Base-by-base conservation (phyloP, 768 basidiomycete species). In the Coprinopsis marcescibilis region DNA sequence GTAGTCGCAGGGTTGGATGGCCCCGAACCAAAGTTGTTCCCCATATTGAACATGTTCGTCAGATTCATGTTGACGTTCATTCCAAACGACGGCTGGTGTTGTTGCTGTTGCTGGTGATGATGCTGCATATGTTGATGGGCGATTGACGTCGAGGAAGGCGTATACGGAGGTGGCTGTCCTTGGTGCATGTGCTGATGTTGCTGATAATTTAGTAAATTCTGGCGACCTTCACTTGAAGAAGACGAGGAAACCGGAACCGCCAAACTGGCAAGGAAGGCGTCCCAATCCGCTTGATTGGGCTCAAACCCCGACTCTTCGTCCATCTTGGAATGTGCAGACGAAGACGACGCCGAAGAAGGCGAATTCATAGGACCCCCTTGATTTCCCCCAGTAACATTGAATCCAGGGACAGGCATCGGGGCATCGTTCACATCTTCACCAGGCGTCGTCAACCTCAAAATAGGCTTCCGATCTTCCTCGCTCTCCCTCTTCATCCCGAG, bases 41-140 rank as follows among this genome's bases (percentile, higher is more conserved):
- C 27, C 46, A 43, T 26, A 14, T 35, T 35, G 39, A 49, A 49
- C 48, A 49, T 49, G 21, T 43, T 43, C 41, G 41, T 43, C 26
- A 43, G 21, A 30, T 43, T 43, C 48, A 49, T 49, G 21, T 49
- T 49, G 11, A 49, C 48, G 21, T 44, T 44, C 48, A 49, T 49
- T 15, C 48, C 48, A 44, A 49, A 49, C 42, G 36, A 23, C 35
- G 12, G 40, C 13, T 41, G 48, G 35, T 44, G 41, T 20, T 43
- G 41, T 4, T 43, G 41, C 41, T 43, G 41, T 17, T 43, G 41
- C 25, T 43, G 41, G 5, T 14, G 41, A 4, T 43, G 41, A 6
- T n/a, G 26, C 4, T 17, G 41, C 6, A 27, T 24, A 27, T 43
- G 41, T 15, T 11, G 24, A 5, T 27, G 17, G 26, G 41, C 10